Percentiles rank a stretch among this genome's conserved stretches.
These are phyloP conservation scores for Barnettozyma californica DNA, from an alignment of 805 yeast species.

Conservation along the genomic window DNA sequence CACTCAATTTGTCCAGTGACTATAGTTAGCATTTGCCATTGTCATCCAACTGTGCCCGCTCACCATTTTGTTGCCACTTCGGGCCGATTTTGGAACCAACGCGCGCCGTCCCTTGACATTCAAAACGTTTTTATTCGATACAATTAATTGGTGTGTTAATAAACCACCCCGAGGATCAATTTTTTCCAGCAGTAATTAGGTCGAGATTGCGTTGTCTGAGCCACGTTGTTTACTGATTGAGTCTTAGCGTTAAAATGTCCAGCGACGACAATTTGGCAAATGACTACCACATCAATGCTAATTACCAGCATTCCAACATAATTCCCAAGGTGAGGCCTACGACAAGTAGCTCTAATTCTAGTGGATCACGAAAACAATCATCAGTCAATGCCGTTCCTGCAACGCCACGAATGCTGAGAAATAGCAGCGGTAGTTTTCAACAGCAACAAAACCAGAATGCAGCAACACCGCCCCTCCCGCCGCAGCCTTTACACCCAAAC, in stretches of 20 bases:
- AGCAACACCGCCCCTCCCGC: background rate
- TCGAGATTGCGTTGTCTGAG: background rate
- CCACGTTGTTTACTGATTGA: background rate
- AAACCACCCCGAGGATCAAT: background rate
- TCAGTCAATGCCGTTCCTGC: conserved; percentile 43
- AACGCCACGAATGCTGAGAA: conserved; percentile 65
- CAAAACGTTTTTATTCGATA: background rate
- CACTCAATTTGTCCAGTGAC: background rate
- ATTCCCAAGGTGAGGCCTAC: conserved; percentile 24
- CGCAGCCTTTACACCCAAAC: background rate
- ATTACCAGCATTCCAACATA: conserved; percentile 17
- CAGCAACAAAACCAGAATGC: conserved; percentile 5
- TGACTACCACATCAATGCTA: conserved; percentile 24
- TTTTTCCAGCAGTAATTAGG: background rate
- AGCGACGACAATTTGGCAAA: conserved; percentile 12
- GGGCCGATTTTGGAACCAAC: too few species aligned
- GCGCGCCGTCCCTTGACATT: background rate
- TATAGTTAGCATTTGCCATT: background rate
- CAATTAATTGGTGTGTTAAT: background rate
- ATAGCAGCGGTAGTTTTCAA: conserved; percentile 40
- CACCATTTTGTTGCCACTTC: too few species aligned
- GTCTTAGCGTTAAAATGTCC: conserved; percentile 7
- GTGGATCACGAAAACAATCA: conserved; percentile 11
- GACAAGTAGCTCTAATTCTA: conserved; percentile 5
- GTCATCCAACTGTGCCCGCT: background rate